Evolutionary conservation across 2,329 filamentous ascomycete species (phyloP).

Genomic region (Penicillium janthinellum): DNA sequence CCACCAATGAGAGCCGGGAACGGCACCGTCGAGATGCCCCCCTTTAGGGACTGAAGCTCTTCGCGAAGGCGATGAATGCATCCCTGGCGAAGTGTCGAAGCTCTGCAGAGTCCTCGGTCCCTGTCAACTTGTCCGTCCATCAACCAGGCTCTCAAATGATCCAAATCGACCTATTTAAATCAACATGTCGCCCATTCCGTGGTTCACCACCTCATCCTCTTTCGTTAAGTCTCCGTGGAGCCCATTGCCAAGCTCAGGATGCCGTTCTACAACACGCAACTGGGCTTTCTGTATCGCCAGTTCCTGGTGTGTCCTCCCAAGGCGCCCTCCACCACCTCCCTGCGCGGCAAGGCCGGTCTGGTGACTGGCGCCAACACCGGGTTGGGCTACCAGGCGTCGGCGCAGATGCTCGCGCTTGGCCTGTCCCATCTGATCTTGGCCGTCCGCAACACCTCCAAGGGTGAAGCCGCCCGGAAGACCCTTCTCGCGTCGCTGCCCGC

Average conservation of each 20-base stretch:
- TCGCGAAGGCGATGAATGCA: not conserved
- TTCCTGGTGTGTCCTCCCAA: constrained; percentile 42
- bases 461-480: constrained; percentile 46
- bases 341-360: constrained; percentile 45
- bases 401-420: constrained; percentile 45
- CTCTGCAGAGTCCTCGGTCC: not conserved
- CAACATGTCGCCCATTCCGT: not conserved
- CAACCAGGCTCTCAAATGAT: not conserved
- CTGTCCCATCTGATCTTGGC: constrained; percentile 50
- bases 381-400: constrained; percentile 50
- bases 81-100: not conserved
- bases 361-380: constrained; percentile 54
- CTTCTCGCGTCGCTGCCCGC: constrained; percentile 38
- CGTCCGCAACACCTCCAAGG: constrained; percentile 47
- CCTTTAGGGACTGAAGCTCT: too few species aligned
- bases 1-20: constrained; percentile 3
- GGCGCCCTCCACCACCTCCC: constrained; percentile 33
- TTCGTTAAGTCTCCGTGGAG: not conserved
- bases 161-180: not conserved
- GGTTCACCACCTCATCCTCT: not conserved
- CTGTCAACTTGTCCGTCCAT: not conserved
- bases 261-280: constrained; percentile 8
- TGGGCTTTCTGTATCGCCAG: constrained; percentile 39
- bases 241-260: not conserved
- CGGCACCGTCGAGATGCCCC: constrained; percentile 4